Conservation (phyloP, 2,329 filamentous ascomycete genomes). For the Fusarium albidum region DNA sequence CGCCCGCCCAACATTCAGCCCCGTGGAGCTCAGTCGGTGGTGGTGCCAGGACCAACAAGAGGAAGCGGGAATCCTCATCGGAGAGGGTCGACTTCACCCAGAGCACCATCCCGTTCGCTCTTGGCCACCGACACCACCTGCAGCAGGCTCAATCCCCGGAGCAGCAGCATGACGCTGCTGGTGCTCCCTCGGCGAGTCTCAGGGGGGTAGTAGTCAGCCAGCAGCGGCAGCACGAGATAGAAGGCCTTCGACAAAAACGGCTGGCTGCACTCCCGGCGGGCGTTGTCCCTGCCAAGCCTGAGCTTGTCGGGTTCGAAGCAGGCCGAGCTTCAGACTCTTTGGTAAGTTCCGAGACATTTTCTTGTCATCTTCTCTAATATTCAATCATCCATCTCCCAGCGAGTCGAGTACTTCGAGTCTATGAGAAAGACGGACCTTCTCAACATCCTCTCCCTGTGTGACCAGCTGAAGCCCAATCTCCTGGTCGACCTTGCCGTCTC, state of each 20-base stretch:
- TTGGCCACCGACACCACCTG: not conserved
- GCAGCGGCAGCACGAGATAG: conserved; percentile 40
- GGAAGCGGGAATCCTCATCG: conserved; percentile 38
- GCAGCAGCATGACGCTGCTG: too few species aligned
- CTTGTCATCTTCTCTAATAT: not conserved
- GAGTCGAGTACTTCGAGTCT: conserved; percentile 49
- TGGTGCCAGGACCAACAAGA: conserved; percentile 43
- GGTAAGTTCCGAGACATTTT: conserved; percentile 45
- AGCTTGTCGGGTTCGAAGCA: conserved; percentile 49
- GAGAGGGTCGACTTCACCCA: conserved; percentile 43
- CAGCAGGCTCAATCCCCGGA: not conserved
- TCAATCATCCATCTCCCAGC: conserved; percentile 36
- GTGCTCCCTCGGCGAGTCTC: conserved; percentile 11
- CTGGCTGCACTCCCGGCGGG: conserved; percentile 45
- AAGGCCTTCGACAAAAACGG: conserved; percentile 42
- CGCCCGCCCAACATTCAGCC: too few species aligned
- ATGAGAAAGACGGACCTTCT: conserved; percentile 50
- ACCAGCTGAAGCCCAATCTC: conserved; percentile 52
- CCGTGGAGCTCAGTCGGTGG: conserved; percentile 7
- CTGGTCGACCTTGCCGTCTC: conserved; percentile 52
- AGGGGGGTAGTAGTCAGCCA: conserved; percentile 25
- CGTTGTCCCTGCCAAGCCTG: conserved; percentile 45
- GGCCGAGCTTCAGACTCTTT: conserved; percentile 45
- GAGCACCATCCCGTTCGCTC: conserved; percentile 43
- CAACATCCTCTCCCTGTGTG: conserved; percentile 51